Evolutionary conservation across 1,139 yeast species (phyloP).

Genomic region (Geotrichum histeridarum): DNA sequence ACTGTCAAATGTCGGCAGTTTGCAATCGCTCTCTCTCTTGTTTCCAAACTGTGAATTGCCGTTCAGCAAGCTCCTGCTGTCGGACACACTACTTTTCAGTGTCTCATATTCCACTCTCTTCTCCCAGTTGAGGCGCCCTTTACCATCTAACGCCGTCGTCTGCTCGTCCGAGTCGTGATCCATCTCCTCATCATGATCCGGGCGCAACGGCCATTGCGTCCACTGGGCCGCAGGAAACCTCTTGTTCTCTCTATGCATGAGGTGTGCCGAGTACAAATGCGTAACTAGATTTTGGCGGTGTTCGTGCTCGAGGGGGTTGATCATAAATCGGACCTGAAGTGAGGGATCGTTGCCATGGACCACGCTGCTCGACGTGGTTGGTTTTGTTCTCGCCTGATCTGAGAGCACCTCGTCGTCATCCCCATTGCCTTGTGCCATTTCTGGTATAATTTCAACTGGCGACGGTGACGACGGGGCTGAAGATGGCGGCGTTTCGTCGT

Average conservation of each 20-base stretch:
- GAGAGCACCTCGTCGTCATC: background rate
- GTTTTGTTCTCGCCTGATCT: background rate
- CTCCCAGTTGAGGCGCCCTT: constrained; percentile 7
- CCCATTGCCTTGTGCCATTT: background rate
- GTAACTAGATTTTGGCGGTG: constrained; percentile 24
- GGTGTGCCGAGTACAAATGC: constrained; percentile 31
- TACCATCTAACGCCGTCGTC: background rate
- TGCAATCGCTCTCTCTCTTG: background rate
- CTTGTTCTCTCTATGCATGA: constrained; percentile 20
- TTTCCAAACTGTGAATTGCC: constrained; percentile 7
- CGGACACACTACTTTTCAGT: constrained; percentile 14
- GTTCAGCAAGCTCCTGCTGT: background rate
- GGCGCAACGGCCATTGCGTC: constrained; percentile 22
- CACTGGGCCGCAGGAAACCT: constrained; percentile 16
- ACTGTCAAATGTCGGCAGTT: constrained; percentile 4
- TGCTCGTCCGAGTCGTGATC: background rate
- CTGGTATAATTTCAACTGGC: background rate
- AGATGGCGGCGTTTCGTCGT: too few relatives aligned
- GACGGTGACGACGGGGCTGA: background rate
- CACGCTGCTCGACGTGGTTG: background rate
- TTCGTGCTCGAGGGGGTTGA: background rate
- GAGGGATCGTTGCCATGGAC: constrained; percentile 1
- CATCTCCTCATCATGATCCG: constrained; percentile 1
- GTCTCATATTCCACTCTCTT: constrained; percentile 1
- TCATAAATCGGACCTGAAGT: background rate